A percentile compares a stretch with the other conserved stretches of the same genome.
phyloP scores from a whole-genome alignment of 495 filamentous ascomycete genomes.

The Jackrogersella minutella region DNA sequence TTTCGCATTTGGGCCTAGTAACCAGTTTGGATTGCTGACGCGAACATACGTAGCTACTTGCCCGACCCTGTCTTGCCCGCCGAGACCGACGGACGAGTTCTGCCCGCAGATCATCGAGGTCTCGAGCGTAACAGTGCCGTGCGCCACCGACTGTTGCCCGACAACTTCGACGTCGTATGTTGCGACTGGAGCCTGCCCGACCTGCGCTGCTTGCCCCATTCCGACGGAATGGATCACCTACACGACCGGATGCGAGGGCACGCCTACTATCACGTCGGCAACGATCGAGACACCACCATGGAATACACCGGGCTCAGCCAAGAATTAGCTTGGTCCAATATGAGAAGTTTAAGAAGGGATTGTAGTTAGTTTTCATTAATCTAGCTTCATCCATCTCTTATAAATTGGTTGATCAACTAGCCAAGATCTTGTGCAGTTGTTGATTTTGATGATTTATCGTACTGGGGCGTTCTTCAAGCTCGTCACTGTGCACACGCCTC shows the following conservation, averaged over 20 bases:
- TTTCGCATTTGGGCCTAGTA: neutral
- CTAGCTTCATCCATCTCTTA: slow-evolving; percentile 28
- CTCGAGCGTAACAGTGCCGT: slow-evolving; percentile 46
- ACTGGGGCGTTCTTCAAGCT: slow-evolving; percentile 75
- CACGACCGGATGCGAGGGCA: slow-evolving; percentile 48
- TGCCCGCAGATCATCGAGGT: slow-evolving; percentile 45
- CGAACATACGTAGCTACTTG: slow-evolving; percentile 30
- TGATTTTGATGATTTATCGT: slow-evolving; percentile 54
- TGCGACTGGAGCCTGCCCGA: slow-evolving; percentile 41
- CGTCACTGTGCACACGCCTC: slow-evolving; percentile 77
- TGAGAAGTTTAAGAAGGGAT: slow-evolving; percentile 4
- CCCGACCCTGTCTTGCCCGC: slow-evolving; percentile 34
- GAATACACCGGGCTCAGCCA: neutral
- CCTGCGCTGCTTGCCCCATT: slow-evolving; percentile 45
- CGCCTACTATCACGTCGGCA: slow-evolving; percentile 36
- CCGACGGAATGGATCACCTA: slow-evolving; percentile 49
- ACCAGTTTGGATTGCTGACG: neutral
- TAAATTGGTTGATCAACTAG: slow-evolving; percentile 3
- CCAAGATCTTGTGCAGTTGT: slow-evolving; percentile 1
- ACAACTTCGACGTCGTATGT: slow-evolving; percentile 46
- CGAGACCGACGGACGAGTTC: slow-evolving; percentile 21
- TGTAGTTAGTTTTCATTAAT: slow-evolving; percentile 19
- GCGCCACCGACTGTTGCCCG: slow-evolving; percentile 53
- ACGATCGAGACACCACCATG: slow-evolving; percentile 34
- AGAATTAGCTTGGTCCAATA: slow-evolving; percentile 9